phyloP scores from a whole-genome alignment of 192 early-diverging fungal species.

The Mortierella alpina region DNA sequence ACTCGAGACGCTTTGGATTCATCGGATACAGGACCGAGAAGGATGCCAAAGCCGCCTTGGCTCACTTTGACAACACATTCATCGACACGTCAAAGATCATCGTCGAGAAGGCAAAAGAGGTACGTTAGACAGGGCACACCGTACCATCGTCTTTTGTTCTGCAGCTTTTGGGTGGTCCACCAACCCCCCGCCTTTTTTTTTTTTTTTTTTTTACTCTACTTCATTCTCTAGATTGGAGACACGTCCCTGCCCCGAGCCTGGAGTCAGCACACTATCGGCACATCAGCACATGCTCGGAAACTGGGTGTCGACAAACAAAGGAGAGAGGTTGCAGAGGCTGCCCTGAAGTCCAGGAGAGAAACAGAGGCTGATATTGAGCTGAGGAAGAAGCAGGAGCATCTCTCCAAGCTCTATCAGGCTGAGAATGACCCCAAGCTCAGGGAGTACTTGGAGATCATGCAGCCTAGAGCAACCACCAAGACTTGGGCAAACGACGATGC shows the following conservation, averaged over 20 bases:
- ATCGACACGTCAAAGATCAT: constrained; percentile 91
- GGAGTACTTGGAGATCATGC: constrained; percentile 93
- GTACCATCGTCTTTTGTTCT: not conserved
- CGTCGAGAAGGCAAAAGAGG: constrained; percentile 89
- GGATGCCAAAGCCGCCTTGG: constrained; percentile 83
- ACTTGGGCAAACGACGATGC: constrained; percentile 96
- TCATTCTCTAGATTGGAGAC: constrained; percentile 76
- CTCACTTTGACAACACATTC: constrained; percentile 91
- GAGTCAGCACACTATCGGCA: constrained; percentile 89
- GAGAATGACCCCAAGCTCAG: constrained; percentile 85
- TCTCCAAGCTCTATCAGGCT: constrained; percentile 62
- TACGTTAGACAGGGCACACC: constrained; percentile 28
- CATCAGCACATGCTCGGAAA: constrained; percentile 75
- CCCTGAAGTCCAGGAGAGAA: constrained; percentile 35
- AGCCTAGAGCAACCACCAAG: constrained; percentile 76
- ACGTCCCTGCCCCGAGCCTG: constrained; percentile 86
- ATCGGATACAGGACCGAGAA: constrained; percentile 91
- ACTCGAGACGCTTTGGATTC: constrained; percentile 90
- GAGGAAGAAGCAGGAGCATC: constrained; percentile 61
- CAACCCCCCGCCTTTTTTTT: not conserved
- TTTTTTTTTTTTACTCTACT: not conserved
- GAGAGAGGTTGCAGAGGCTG: constrained; percentile 40
- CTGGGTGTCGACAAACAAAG: constrained; percentile 58
- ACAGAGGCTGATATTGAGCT: constrained; percentile 52
- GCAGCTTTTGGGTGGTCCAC: not conserved